Base-by-base conservation (phyloP, 305 asterid genomes). In the Fraxinus latifolia region DNA sequence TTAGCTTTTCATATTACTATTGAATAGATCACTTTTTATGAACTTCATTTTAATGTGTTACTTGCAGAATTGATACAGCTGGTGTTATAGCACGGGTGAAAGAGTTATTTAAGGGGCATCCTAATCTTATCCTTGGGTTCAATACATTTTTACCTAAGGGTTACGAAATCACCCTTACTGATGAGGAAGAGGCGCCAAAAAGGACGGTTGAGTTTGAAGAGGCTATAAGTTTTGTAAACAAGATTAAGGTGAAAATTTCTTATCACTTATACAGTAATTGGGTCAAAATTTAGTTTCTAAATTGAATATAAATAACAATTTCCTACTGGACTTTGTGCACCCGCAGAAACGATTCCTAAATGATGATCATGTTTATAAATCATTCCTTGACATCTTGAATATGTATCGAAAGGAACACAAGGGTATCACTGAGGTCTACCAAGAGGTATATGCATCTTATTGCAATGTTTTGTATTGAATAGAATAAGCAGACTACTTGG, bases 101-200 rank as follows among this genome's bases (percentile, higher is more conserved):
- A 85, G 99, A 96, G 65, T 91, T 96, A 83, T 96, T 96, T 82
- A 90, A 94, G 80, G 99, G 98, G 73, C 98, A 96, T 79, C 94
- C 98, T 36, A 92, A 91, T 86, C 86, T 96, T 79, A 96, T 96
- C 68, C 98, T 93, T 81, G 99, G 99, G 80, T 96, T 96, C 87
- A 96, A 96, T 82, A 94, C 98, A 84, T 96, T 96, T 93, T 90
- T 96, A 85, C 99, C 99, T 21, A 93, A 96, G 91, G 99, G 98
- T 74, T 93, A 90, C 87, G 99, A 94, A 87, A 96, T 96, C 80
- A 93, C 98, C 77, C 93, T 92, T 72, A 89, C 89, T 11, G 98
- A 94, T 9, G 98, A 87, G 84, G 98, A 93, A 74, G 98, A 91
- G 85, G 93, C 94, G 82, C 97, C 93, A 36, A 96, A 93, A 89